Base-by-base conservation (phyloP, 2,329 filamentous ascomycete species). In the Cercospora sesami region DNA sequence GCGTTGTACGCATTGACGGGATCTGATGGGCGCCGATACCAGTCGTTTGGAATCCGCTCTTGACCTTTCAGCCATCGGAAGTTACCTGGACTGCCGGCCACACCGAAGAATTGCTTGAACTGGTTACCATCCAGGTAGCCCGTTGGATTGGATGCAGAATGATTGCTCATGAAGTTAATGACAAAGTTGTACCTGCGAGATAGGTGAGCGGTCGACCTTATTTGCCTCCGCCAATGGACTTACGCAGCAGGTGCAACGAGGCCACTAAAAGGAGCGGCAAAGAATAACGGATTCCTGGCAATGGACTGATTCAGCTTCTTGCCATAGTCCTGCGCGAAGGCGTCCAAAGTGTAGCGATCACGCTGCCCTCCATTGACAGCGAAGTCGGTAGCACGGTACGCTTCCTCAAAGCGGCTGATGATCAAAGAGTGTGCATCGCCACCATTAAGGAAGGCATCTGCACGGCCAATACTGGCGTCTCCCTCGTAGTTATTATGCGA, bases 401-500 rank as follows among this genome's bases (percentile, higher is more conserved):
- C 73, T 39, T 45, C 33, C 14, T 64, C 66, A 65, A 73, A 74
- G 9, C 68, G 67, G 16, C 26, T 63, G 33, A 64, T 68, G 57
- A 61, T 68, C 36, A 70, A 69, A 23, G 65, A 69, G 63, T 65
- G 63, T 2, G 63, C 71, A 57, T 73, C 69, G 16, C 73, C 72
- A 48, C 33, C 36, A 39, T 69, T 68, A 18, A 68, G 59, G 58
- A 76, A 78, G 6, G 77, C 63, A 45, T 79, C 77, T 57, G 68
- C 72, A 30, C 78, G 71, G 16, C 73, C 74, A 12, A 77, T 77
- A 8, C 70, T 72, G 23, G 63, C 72, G 64, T 80, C 78, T 8
- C 69, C 69, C 67, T 79, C 78, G 60, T 79, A 79, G 53, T 75
- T 75, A 69, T 78, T 78, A 71, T 79, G 78, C 9, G 72, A 73